Evolutionary conservation across 2,329 filamentous ascomycete species (phyloP).

Genomic region (Colletotrichum sp.): DNA sequence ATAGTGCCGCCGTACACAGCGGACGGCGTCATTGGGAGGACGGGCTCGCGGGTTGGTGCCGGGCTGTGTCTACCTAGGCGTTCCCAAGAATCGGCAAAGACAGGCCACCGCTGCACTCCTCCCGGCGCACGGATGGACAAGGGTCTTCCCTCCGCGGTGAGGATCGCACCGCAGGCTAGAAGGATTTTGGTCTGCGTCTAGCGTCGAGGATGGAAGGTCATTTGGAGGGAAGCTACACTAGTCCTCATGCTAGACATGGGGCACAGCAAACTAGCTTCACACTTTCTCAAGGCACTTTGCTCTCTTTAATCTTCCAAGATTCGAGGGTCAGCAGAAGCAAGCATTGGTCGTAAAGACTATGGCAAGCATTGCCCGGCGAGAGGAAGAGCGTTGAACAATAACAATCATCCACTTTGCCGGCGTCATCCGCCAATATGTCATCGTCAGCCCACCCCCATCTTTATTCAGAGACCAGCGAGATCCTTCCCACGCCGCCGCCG

Average conservation of each 20-base stretch:
- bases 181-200: not conserved
- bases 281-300: not conserved
- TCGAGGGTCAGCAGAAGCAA: not conserved
- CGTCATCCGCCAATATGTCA: not conserved
- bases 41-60: not conserved
- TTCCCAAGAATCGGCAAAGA: slow-evolving; percentile 15
- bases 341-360: not conserved
- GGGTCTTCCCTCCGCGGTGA: not conserved
- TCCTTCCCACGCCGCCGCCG: not conserved
- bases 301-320: not conserved
- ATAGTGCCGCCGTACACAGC: not conserved
- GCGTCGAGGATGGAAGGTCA: not conserved
- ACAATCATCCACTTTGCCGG: not conserved
- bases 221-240: not conserved
- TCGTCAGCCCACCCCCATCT: not conserved
- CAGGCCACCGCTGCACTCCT: slow-evolving; percentile 9
- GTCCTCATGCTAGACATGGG: not conserved
- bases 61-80: not conserved
- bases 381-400: not conserved
- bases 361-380: not conserved
- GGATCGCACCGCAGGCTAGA: not conserved
- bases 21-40: not conserved
- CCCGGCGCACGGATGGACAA: slow-evolving; percentile 5
- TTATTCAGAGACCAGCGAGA: not conserved
- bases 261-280: not conserved